phyloP scores from a whole-genome alignment of 306 rosid genomes.

The Lathyrus sativus region DNA sequence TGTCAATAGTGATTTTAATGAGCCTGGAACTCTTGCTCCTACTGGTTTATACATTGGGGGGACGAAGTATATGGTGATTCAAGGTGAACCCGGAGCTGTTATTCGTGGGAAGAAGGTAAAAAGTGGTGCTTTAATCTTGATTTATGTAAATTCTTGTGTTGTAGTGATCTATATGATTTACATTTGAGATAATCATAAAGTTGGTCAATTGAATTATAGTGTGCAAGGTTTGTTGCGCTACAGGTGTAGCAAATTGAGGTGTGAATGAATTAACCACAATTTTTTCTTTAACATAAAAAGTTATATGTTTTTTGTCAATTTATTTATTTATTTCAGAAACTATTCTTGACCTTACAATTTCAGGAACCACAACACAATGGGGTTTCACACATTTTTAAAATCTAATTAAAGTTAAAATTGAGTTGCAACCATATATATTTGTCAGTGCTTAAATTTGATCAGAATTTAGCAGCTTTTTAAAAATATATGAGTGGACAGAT shows the following conservation, averaged over 20 bases:
- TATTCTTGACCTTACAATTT: neutral
- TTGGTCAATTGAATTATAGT: neutral
- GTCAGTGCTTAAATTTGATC: neutral
- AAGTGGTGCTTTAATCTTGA: slow-evolving; percentile 4
- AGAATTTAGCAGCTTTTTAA: neutral
- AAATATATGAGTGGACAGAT: neutral
- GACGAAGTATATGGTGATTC: slow-evolving; percentile 88
- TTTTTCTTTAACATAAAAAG: no score
- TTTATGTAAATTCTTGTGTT: no score
- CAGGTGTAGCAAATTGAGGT: no score
- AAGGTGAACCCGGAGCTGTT: slow-evolving; percentile 79
- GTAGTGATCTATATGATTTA: no score
- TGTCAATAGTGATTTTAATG: slow-evolving; percentile 60
- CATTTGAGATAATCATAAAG: neutral
- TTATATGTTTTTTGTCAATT: no score
- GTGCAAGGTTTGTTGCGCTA: no score
- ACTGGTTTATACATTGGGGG: slow-evolving; percentile 79
- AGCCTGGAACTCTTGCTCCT: slow-evolving; percentile 89
- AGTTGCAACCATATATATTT: slow-evolving; percentile 3
- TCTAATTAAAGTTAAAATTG: neutral
- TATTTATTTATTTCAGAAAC: neutral
- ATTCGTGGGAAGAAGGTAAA: slow-evolving; percentile 90
- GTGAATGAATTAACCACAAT: no score
- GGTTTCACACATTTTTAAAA: neutral
- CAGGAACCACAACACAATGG: neutral